These are phyloP conservation scores for Chaetomium sp. DNA, from an alignment of 2,329 filamentous ascomycete genomes.

Conservation along the genomic window DNA sequence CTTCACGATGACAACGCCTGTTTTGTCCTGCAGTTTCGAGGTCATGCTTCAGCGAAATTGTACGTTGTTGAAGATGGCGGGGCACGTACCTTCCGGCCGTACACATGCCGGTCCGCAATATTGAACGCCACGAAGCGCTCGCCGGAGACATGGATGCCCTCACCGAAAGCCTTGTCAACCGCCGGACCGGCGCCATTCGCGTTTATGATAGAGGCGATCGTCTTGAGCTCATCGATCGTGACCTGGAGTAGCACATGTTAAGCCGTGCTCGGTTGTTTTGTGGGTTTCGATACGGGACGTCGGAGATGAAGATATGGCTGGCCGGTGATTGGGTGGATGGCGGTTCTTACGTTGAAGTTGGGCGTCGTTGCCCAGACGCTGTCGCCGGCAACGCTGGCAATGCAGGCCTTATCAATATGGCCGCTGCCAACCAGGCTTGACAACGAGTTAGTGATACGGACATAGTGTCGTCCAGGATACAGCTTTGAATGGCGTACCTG, in stretches of 20 bases:
- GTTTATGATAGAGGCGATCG: too few species aligned
- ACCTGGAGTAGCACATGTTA: conserved; percentile 47
- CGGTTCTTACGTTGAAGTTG: conserved; percentile 68
- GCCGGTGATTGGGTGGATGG: neutral
- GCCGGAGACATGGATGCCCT: conserved; percentile 74
- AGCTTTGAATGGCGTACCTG: conserved; percentile 44
- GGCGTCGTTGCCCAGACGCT: conserved; percentile 74
- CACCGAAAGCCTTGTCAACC: conserved; percentile 67
- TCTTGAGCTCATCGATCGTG: conserved; percentile 61
- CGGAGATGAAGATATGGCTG: neutral
- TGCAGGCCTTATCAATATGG: conserved; percentile 81
- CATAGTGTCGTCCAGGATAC: neutral
- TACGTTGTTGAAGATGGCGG: neutral
- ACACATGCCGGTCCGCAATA: conserved; percentile 76
- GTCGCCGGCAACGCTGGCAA: conserved; percentile 79
- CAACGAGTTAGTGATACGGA: conserved; percentile 19
- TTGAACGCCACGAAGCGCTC: conserved; percentile 78
- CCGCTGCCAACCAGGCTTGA: conserved; percentile 75
- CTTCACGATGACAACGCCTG: conserved; percentile 81
- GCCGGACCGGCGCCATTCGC: too few species aligned
- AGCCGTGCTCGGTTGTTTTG: neutral
- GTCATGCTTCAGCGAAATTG: neutral
- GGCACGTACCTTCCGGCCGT: conserved; percentile 77
- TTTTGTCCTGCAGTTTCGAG: conserved; percentile 59
- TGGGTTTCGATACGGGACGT: too few species aligned